phyloP scores from a whole-genome alignment of 1,284 basidiomycete species.

The Puccinia novopanici region DNA sequence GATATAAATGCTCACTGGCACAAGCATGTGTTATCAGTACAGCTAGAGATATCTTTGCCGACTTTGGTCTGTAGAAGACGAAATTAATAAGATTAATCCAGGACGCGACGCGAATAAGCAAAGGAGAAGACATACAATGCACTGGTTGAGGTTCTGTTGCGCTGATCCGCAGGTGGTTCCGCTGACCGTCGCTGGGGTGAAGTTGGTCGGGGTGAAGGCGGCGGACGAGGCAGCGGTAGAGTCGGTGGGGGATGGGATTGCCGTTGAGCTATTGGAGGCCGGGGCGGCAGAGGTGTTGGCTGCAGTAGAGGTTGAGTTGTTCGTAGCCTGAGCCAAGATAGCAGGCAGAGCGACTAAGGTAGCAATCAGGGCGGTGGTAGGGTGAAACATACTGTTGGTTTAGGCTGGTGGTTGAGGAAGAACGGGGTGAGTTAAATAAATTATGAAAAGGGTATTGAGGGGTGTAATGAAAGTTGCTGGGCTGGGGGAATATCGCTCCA shows the following conservation, averaged over 20 bases:
- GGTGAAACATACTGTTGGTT: constrained; percentile 14
- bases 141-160: constrained; percentile 47
- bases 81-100: background rate
- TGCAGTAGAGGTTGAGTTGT: background rate
- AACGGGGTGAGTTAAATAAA: background rate
- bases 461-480: constrained; percentile 1
- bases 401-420: background rate
- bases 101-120: background rate
- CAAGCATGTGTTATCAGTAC: constrained; percentile 36
- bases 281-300: background rate
- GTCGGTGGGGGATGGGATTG: constrained; percentile 4
- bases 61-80: constrained; percentile 16
- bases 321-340: constrained; percentile 15
- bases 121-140: constrained; percentile 18
- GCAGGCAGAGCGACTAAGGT: constrained; percentile 21
- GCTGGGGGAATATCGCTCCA: background rate
- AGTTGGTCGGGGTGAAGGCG: background rate
- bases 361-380: constrained; percentile 7
- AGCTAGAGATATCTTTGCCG: constrained; percentile 35
- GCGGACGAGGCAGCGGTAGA: constrained; percentile 1
- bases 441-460: background rate
- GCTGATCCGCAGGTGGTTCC: constrained; percentile 40
- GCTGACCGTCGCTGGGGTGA: constrained; percentile 12
- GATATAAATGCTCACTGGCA: constrained; percentile 17
- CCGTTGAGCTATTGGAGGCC: background rate